phyloP scores from a whole-genome alignment of 2,329 filamentous ascomycete species.

The Fusarium sp. region DNA sequence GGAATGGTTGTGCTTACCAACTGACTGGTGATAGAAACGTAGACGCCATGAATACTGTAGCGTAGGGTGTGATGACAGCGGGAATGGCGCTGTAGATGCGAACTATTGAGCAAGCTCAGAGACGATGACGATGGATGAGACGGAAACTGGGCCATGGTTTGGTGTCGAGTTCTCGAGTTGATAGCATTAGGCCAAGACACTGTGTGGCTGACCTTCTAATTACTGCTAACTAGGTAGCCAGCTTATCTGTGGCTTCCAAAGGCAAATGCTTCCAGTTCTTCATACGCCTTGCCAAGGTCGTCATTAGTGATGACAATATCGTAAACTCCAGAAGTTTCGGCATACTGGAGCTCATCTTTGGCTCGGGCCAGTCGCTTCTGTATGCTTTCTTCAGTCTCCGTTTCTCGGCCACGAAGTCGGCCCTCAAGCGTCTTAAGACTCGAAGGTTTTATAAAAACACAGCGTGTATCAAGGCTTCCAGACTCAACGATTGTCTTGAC shows the following conservation, averaged over 20 bases:
- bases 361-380: neutral
- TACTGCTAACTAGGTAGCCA: neutral
- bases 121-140: conserved; percentile 3
- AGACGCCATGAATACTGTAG: conserved; percentile 22
- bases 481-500: neutral
- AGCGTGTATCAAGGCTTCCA: neutral
- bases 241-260: neutral
- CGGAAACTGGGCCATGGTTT: neutral
- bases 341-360: neutral
- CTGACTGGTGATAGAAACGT: conserved; percentile 21
- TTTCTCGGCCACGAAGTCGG: neutral
- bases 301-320: neutral
- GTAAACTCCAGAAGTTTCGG: neutral
- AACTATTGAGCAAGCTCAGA: conserved; percentile 8
- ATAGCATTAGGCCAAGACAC: neutral
- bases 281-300: neutral
- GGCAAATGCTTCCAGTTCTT: neutral
- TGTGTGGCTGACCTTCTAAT: neutral
- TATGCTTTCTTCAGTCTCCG: neutral
- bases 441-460: neutral
- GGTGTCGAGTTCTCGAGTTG: neutral
- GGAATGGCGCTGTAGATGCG: conserved; percentile 27
- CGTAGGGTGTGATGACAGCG: conserved; percentile 14
- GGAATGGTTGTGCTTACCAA: conserved; percentile 21
- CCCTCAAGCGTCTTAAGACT: neutral